Evolutionary conservation across 495 filamentous ascomycete genomes (phyloP).

Genomic region (Immersiella caudata): DNA sequence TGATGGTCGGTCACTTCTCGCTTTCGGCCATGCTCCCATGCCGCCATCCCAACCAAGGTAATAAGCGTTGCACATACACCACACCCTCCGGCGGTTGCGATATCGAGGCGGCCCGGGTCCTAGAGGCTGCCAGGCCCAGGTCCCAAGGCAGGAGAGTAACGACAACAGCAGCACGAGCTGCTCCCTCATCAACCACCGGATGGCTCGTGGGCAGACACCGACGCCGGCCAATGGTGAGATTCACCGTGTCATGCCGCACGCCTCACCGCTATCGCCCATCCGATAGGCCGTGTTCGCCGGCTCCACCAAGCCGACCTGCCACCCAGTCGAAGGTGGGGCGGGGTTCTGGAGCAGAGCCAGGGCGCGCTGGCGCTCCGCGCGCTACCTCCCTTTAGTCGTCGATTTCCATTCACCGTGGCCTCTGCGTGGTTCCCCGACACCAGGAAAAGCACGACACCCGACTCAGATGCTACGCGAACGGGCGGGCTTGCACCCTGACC

Average conservation of each 20-base stretch:
- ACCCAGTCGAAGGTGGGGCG: neutral
- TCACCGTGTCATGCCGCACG: conserved; percentile 36
- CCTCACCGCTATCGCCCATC: conserved; percentile 37
- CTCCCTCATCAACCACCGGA: conserved; percentile 8
- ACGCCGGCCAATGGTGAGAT: conserved; percentile 26
- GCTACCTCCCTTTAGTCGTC: neutral
- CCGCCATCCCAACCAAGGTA: neutral
- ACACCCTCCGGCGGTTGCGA: neutral
- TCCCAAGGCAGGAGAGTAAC: neutral
- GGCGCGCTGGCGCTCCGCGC: conserved; percentile 10
- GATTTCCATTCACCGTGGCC: neutral
- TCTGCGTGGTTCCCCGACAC: neutral
- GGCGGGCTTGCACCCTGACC: neutral
- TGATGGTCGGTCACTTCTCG: neutral
- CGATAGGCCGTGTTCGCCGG: conserved; percentile 33
- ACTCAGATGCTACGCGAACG: neutral
- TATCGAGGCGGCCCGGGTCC: neutral
- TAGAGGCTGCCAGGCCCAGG: neutral
- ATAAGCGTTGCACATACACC: neutral
- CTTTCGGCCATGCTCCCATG: neutral
- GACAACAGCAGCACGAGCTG: neutral
- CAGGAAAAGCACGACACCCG: conserved; percentile 8
- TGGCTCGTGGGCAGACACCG: conserved; percentile 20
- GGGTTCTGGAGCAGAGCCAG: neutral
- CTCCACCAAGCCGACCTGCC: conserved; percentile 23